Evolutionary conservation across 2,329 filamentous ascomycete genomes (phyloP).

Genomic region (Mariannaea sp.): DNA sequence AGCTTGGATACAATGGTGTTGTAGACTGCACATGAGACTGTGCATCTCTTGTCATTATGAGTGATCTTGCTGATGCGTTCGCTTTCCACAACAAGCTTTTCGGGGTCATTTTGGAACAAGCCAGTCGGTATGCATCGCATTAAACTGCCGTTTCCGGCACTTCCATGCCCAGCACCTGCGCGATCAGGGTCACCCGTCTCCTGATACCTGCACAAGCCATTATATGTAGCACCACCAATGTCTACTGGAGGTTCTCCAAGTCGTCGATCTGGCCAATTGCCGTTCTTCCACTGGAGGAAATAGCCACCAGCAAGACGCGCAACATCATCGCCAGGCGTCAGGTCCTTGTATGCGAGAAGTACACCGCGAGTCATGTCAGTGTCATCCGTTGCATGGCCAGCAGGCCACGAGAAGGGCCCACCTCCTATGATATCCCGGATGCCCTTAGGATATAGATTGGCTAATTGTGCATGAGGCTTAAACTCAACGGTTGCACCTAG

Average conservation of each 20-base stretch:
- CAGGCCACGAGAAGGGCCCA: conserved; percentile 48
- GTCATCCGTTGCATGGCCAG: conserved; percentile 54
- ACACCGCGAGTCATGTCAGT: conserved; percentile 54
- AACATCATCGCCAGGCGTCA: conserved; percentile 35
- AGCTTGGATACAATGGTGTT: conserved; percentile 45
- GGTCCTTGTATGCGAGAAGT: conserved; percentile 48
- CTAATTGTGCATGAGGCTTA: conserved; percentile 41
- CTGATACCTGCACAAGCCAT: conserved; percentile 41
- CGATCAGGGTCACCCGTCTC: conserved; percentile 36
- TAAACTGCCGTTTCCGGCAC: conserved; percentile 52
- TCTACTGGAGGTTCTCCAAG: conserved; percentile 43
- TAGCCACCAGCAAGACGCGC: conserved; percentile 43
- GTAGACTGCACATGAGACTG: conserved; percentile 46
- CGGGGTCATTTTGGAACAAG: conserved; percentile 42
- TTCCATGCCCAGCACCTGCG: conserved; percentile 46
- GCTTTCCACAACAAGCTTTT: conserved; percentile 40
- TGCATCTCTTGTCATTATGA: conserved; percentile 45
- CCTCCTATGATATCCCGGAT: conserved; percentile 51
- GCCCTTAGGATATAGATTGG: conserved; percentile 42
- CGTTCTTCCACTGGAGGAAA: conserved; percentile 49
- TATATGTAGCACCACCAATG: conserved; percentile 41
- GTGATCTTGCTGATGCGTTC: conserved; percentile 47
- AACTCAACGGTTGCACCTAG: conserved; percentile 55
- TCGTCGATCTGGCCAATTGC: conserved; percentile 49
- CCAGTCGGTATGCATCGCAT: conserved; percentile 55